Percentiles rank a stretch among this genome's conserved stretches.
Evolutionary conservation across 2,329 filamentous ascomycete genomes (phyloP).

Genomic region (Clonostachys solani): DNA sequence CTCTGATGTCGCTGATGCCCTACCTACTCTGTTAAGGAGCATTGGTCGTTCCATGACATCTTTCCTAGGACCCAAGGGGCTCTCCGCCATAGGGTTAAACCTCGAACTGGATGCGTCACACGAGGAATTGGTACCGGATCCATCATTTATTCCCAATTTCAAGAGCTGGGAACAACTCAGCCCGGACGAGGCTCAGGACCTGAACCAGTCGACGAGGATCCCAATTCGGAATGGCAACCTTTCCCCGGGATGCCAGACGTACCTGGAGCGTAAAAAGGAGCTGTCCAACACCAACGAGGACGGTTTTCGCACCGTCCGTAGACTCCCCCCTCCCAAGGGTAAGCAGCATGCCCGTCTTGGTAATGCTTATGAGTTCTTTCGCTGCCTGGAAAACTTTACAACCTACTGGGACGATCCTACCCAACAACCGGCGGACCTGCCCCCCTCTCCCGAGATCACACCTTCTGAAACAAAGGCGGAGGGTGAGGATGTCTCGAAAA

Average conservation of each 20-base stretch:
- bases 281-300: conserved; percentile 51
- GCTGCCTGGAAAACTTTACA: conserved; percentile 55
- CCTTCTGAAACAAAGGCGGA: conserved; percentile 9
- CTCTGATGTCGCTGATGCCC: conserved; percentile 21
- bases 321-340: conserved; percentile 50
- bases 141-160: conserved; percentile 48
- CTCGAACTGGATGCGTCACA: conserved; percentile 44
- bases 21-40: conserved; percentile 47
- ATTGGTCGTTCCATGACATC: conserved; percentile 41
- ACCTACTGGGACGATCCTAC: conserved; percentile 61
- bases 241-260: conserved; percentile 54
- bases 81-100: conserved; percentile 54
- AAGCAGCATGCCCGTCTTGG: conserved; percentile 51
- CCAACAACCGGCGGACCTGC: conserved; percentile 15
- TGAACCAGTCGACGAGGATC: conserved; percentile 41
- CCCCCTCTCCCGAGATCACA: conserved; percentile 22
- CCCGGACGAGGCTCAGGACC: conserved; percentile 41
- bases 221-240: conserved; percentile 47
- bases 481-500: conserved; percentile 5
- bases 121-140: conserved; percentile 48
- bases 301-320: conserved; percentile 57
- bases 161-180: conserved; percentile 43
- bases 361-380: conserved; percentile 63
- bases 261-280: conserved; percentile 54
- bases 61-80: conserved; percentile 34